Evolutionary conservation across 257 asterid species (phyloP).

Genomic region (Phtheirospermum japonicum): DNA sequence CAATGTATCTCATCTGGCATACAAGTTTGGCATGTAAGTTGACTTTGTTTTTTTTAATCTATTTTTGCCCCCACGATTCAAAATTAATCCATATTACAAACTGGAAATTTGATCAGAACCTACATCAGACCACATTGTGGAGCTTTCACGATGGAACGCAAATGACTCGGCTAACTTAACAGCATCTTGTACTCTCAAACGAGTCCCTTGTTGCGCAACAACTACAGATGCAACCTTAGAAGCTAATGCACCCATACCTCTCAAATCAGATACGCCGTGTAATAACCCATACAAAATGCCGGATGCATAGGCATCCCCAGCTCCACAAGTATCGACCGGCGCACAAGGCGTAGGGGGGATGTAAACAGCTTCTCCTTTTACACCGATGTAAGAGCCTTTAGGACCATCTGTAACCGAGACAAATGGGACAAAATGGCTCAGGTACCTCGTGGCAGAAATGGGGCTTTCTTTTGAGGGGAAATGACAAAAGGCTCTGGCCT

Average conservation of each 20-base stretch:
- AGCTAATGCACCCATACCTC: slow-evolving; percentile 76
- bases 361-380: slow-evolving; percentile 84
- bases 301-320: slow-evolving; percentile 98
- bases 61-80: neutral
- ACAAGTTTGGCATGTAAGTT: slow-evolving; percentile 10
- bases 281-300: slow-evolving; percentile 79
- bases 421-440: slow-evolving; percentile 92
- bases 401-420: slow-evolving; percentile 96
- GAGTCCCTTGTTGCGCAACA: slow-evolving; percentile 93
- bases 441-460: slow-evolving; percentile 73
- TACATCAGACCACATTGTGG: slow-evolving; percentile 55
- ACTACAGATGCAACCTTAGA: slow-evolving; percentile 91
- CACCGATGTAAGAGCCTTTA: slow-evolving; percentile 86
- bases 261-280: slow-evolving; percentile 64
- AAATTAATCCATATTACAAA: slow-evolving; percentile 35
- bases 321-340: slow-evolving; percentile 92
- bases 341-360: slow-evolving; percentile 88
- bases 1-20: too few species aligned
- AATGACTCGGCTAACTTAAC: slow-evolving; percentile 56
- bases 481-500: slow-evolving; percentile 81
- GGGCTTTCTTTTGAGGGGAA: slow-evolving; percentile 75
- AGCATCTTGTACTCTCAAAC: slow-evolving; percentile 81
- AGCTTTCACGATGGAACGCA: slow-evolving; percentile 42
- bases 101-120: slow-evolving; percentile 85
- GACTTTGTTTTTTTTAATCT: slow-evolving; percentile 1